Evolutionary conservation across 2,329 filamentous ascomycete species (phyloP).

Genomic region (Venturia effusa): DNA sequence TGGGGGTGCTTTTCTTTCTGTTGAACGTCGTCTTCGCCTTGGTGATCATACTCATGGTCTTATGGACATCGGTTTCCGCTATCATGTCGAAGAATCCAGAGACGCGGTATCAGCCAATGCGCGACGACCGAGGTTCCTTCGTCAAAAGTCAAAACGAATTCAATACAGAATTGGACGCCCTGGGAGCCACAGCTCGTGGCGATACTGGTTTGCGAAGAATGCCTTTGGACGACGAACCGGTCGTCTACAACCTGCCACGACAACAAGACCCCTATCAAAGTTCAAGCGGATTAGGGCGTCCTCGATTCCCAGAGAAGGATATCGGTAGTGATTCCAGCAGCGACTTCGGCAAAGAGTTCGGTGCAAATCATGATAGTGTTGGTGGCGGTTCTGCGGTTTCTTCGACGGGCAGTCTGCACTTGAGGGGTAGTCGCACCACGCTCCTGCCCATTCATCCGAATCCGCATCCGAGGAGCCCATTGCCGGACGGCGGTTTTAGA

Average conservation of each 20-base stretch:
- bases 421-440: neutral
- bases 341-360: neutral
- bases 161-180: constrained; percentile 67
- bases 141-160: constrained; percentile 71
- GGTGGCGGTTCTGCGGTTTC: neutral
- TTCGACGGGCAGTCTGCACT: neutral
- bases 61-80: constrained; percentile 66
- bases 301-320: neutral
- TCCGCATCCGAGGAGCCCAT: neutral
- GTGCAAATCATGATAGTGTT: neutral
- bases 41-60: constrained; percentile 51
- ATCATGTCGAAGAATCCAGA: constrained; percentile 88
- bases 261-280: neutral
- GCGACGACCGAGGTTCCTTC: constrained; percentile 89
- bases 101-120: constrained; percentile 91
- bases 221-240: neutral
- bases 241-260: neutral
- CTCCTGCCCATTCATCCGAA: neutral
- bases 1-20: constrained; percentile 13
- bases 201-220: neutral
- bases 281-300: neutral
- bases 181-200: constrained; percentile 12
- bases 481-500: neutral
- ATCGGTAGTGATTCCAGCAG: neutral
- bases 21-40: constrained; percentile 12